These are phyloP conservation scores for Neoboletus magnificus DNA, from an alignment of 768 basidiomycete genomes.

Conservation along the genomic window DNA sequence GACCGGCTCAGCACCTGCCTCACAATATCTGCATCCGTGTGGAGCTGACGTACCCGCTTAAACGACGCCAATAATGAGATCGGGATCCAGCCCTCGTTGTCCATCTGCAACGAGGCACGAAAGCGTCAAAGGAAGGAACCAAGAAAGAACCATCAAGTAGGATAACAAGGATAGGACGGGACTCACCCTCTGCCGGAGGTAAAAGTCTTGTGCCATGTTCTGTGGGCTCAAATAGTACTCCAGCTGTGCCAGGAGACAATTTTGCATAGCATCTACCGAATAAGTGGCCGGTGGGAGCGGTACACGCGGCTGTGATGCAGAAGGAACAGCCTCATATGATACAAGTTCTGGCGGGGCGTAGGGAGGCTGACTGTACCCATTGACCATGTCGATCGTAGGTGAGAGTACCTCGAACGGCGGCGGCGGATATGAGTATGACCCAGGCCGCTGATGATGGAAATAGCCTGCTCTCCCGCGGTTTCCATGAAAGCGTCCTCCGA, in stretches of 20 bases:
- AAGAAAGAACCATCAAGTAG: neutral
- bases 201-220: constrained; percentile 87
- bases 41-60: constrained; percentile 74
- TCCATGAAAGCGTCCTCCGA: constrained; percentile 37
- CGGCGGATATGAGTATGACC: constrained; percentile 32
- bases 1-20: constrained; percentile 68
- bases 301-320: constrained; percentile 28
- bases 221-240: constrained; percentile 92
- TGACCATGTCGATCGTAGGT: constrained; percentile 20
- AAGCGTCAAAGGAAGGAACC: neutral
- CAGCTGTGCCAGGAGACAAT: constrained; percentile 73
- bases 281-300: constrained; percentile 48
- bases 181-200: constrained; percentile 71
- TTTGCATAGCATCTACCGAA: constrained; percentile 63
- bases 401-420: constrained; percentile 29
- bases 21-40: constrained; percentile 56
- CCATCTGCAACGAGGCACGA: constrained; percentile 60
- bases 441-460: constrained; percentile 32
- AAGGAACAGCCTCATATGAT: constrained; percentile 21
- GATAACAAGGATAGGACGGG: neutral
- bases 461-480: constrained; percentile 35
- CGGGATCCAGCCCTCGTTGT: constrained; percentile 82
- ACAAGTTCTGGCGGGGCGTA: constrained; percentile 34
- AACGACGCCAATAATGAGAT: constrained; percentile 82
- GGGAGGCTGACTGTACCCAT: constrained; percentile 29